Evolutionary conservation across 495 filamentous ascomycete species (phyloP).

Genomic region (Durotheca rogersii): DNA sequence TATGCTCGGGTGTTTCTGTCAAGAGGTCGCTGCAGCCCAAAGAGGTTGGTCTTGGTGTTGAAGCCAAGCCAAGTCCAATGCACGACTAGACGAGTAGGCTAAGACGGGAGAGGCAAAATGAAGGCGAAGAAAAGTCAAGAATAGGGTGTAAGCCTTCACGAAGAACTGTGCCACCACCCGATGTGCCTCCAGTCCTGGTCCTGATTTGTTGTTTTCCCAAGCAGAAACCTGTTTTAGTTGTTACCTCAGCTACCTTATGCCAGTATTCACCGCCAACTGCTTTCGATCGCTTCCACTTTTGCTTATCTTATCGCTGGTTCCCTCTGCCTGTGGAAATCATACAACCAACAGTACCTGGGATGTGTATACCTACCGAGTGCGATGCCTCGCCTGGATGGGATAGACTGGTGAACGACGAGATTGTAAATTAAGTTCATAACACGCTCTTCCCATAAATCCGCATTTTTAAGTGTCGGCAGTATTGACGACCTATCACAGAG

Average conservation of each 20-base stretch:
- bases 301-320: too few species aligned
- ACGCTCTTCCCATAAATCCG: too few species aligned
- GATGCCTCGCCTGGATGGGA: too few species aligned
- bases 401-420: too few species aligned
- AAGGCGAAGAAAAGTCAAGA: not conserved
- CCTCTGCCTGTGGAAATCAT: too few species aligned
- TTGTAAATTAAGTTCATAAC: too few species aligned
- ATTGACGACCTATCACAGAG: too few species aligned
- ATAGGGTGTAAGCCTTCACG: slow-evolving; percentile 5
- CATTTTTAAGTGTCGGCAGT: too few species aligned
- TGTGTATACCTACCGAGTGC: too few species aligned
- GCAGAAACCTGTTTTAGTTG: slow-evolving; percentile 15
- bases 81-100: not conserved
- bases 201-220: slow-evolving; percentile 16
- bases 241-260: not conserved
- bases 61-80: slow-evolving; percentile 3
- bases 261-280: slow-evolving; percentile 4
- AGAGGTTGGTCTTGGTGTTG: not conserved
- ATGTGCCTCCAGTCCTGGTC: not conserved
- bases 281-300: too few species aligned
- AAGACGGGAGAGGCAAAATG: not conserved
- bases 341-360: too few species aligned
- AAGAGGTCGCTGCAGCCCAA: not conserved
- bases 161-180: slow-evolving; percentile 1
- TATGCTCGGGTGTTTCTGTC: not conserved